phyloP scores from a whole-genome alignment of 2,329 filamentous ascomycete genomes.

The Aspergillus japonicus region DNA sequence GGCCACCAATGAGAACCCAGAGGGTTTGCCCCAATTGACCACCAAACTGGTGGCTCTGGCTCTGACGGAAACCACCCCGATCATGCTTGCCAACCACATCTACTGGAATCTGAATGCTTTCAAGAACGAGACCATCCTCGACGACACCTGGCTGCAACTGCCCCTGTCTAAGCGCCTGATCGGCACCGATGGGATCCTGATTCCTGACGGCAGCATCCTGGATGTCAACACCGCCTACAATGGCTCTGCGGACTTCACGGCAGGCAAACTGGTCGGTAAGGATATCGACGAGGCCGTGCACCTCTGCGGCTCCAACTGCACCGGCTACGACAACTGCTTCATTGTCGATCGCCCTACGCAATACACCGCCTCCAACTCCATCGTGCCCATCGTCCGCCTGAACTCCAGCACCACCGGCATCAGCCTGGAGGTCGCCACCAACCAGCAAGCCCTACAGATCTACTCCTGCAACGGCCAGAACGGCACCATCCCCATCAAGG shows the following conservation, averaged over 20 bases:
- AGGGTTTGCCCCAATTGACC: slow-evolving; percentile 45
- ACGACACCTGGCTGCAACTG: slow-evolving; percentile 47
- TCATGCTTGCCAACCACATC: slow-evolving; percentile 53
- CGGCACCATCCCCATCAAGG: slow-evolving; percentile 53
- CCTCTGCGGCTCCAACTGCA: slow-evolving; percentile 80
- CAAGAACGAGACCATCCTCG: slow-evolving; percentile 42
- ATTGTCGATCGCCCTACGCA: slow-evolving; percentile 45
- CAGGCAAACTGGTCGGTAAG: slow-evolving; percentile 74
- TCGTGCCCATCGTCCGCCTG: slow-evolving; percentile 59
- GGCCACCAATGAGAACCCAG: slow-evolving; percentile 37
- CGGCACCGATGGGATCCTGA: slow-evolving; percentile 59
- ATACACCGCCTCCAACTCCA: slow-evolving; percentile 32
- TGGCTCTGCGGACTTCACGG: slow-evolving; percentile 62
- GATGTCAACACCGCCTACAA: slow-evolving; percentile 63
- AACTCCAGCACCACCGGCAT: slow-evolving; percentile 72
- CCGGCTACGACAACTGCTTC: slow-evolving; percentile 71
- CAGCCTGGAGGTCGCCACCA: slow-evolving; percentile 73
- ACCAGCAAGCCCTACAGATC: slow-evolving; percentile 85
- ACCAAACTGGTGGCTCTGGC: slow-evolving; percentile 46
- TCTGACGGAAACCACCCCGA: slow-evolving; percentile 48
- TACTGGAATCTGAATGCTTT: slow-evolving; percentile 55
- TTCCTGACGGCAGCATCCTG: slow-evolving; percentile 73
- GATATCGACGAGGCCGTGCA: slow-evolving; percentile 63
- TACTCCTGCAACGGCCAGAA: slow-evolving; percentile 80
- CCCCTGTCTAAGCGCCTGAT: slow-evolving; percentile 49